A percentile compares a stretch with the other conserved stretches of the same genome.
Conservation (phyloP, 2,329 filamentous ascomycete genomes). For the Sclerotinia glacialis region DNA sequence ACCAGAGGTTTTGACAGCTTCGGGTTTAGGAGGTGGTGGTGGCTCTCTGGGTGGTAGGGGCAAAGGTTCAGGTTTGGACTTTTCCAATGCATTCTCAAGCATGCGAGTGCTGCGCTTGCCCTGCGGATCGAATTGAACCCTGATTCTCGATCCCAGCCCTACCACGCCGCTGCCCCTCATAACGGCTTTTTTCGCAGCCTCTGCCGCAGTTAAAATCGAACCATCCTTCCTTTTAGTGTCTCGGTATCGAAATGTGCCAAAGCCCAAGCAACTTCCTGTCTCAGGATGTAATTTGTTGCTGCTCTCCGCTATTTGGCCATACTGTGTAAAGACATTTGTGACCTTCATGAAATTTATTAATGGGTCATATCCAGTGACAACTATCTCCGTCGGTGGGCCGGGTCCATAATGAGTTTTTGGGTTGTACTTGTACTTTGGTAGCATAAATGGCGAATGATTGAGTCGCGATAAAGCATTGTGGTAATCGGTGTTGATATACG, state of each 20-base stretch:
- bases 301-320: constrained; percentile 84
- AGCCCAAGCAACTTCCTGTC: constrained; percentile 89
- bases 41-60: constrained; percentile 39
- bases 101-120: constrained; percentile 77
- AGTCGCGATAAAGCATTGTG: constrained; percentile 69
- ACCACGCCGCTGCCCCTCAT: constrained; percentile 68
- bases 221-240: constrained; percentile 54
- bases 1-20: constrained; percentile 50
- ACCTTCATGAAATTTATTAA: constrained; percentile 77
- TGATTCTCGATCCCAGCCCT: constrained; percentile 71
- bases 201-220: constrained; percentile 63
- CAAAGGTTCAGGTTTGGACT: constrained; percentile 47
- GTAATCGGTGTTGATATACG: constrained; percentile 67
- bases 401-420: constrained; percentile 80
- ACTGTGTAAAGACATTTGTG: constrained; percentile 71
- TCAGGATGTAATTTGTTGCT: constrained; percentile 94
- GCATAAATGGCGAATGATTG: constrained; percentile 71
- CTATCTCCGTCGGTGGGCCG: constrained; percentile 83
- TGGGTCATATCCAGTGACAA: constrained; percentile 95
- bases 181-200: constrained; percentile 78
- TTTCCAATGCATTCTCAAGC: constrained; percentile 70
- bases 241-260: constrained; percentile 86
- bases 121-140: constrained; percentile 85
- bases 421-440: constrained; percentile 81
- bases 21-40: constrained; percentile 40